These are phyloP conservation scores for Ophiostoma perfectum DNA, from an alignment of 2,329 filamentous ascomycete species.

Conservation along the genomic window DNA sequence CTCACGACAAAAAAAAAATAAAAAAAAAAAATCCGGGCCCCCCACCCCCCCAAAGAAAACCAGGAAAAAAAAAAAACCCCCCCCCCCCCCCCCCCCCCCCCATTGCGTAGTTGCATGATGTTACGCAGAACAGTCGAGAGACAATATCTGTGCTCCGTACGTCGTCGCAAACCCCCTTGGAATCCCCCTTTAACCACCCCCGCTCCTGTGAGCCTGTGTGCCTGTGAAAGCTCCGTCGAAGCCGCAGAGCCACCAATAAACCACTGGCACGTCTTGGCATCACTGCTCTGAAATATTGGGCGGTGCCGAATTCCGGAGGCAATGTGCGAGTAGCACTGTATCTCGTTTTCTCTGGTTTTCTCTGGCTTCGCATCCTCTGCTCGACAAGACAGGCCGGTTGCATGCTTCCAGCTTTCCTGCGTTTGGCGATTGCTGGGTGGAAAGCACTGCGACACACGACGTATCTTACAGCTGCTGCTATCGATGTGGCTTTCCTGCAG, in stretches of 20 bases:
- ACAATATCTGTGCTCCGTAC: no score
- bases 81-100: no score
- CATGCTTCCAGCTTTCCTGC: not conserved
- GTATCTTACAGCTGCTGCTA: no score
- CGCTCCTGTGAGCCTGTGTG: no score
- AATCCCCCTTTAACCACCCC: no score
- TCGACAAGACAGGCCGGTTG: not conserved
- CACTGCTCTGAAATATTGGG: not conserved
- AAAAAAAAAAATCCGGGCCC: not conserved
- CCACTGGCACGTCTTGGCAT: conserved; percentile 17
- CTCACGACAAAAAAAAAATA: not conserved
- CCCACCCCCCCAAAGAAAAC: not conserved
- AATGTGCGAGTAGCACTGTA: conserved; percentile 14
- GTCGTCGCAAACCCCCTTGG: no score
- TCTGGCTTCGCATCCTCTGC: not conserved
- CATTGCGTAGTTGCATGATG: no score
- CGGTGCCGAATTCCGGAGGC: conserved; percentile 22
- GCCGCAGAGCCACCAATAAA: conserved; percentile 13
- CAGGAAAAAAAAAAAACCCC: not conserved
- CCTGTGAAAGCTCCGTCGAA: not conserved
- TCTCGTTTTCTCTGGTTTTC: no score
- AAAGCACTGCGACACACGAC: no score
- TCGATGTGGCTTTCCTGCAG: no score
- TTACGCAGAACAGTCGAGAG: no score
- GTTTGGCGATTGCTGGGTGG: no score